Conservation (phyloP, 805 yeast species). For the Saccharomycopsis olivae region DNA sequence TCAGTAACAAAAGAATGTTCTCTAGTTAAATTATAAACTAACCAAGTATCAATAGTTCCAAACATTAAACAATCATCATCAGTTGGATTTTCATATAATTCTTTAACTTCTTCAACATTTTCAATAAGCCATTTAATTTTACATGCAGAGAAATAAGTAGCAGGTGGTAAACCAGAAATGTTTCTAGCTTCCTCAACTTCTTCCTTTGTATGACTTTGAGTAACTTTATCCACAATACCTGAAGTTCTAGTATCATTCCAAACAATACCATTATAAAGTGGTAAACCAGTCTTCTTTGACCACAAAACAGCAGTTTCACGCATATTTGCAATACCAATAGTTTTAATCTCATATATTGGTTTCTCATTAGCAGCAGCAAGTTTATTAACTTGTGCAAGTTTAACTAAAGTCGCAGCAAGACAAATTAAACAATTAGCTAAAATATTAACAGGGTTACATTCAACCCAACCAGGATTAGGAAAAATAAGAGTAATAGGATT, state of each 20-base stretch:
- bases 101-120: conserved; percentile 55
- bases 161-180: conserved; percentile 76
- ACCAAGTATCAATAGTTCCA: conserved; percentile 94
- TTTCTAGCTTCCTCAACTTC: conserved; percentile 47
- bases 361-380: conserved; percentile 32
- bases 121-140: conserved; percentile 85
- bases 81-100: conserved; percentile 52
- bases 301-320: conserved; percentile 89
- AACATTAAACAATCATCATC: conserved; percentile 53
- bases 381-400: conserved; percentile 46
- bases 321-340: conserved; percentile 90
- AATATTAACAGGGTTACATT: conserved; percentile 79
- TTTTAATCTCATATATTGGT: conserved; percentile 50
- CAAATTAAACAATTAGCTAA: conserved; percentile 75
- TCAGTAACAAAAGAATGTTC: conserved; percentile 69
- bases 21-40: conserved; percentile 70
- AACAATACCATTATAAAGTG: conserved; percentile 81
- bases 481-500: conserved; percentile 53
- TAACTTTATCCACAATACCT: conserved; percentile 53
- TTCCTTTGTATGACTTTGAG: conserved; percentile 40
- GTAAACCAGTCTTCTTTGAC: conserved; percentile 74
- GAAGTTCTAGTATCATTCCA: conserved; percentile 94
- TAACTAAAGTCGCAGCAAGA: conserved; percentile 51
- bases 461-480: conserved; percentile 89
- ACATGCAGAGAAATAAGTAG: conserved; percentile 86